Evolutionary conservation across 805 yeast genomes (phyloP).

Genomic region (Metschnikowia koreensis): DNA sequence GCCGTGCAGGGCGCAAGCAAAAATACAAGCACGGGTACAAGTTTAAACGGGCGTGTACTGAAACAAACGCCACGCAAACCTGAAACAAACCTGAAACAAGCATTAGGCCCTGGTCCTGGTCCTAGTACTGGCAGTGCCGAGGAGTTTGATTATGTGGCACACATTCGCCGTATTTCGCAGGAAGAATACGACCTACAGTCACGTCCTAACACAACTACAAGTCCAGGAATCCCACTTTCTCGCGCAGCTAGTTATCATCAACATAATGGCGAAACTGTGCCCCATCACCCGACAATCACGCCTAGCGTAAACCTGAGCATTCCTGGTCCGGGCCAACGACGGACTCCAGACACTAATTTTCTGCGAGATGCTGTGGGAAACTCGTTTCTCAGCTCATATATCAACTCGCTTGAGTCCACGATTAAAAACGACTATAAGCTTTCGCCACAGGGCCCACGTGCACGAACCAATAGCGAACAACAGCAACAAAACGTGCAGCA

Average conservation of each 20-base stretch:
- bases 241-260: background rate
- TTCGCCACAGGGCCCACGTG: slow-evolving; percentile 5
- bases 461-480: slow-evolving; percentile 8
- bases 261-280: background rate
- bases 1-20: slow-evolving; percentile 14
- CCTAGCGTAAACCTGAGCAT: background rate
- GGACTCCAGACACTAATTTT: background rate
- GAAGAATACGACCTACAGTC: slow-evolving; percentile 27
- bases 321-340: background rate
- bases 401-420: slow-evolving; percentile 38
- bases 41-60: background rate
- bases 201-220: background rate
- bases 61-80: background rate
- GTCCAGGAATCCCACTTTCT: background rate
- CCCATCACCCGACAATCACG: background rate
- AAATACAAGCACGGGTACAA: slow-evolving; percentile 1
- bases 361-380: slow-evolving; percentile 8
- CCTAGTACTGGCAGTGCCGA: slow-evolving; percentile 28
- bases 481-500: slow-evolving; percentile 10
- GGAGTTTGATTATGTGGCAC: slow-evolving; percentile 47
- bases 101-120: background rate
- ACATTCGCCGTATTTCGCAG: slow-evolving; percentile 41
- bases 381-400: slow-evolving; percentile 37
- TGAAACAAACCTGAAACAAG: slow-evolving; percentile 9
- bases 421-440: slow-evolving; percentile 28